These are phyloP conservation scores for Talaromyces sp. DNA, from an alignment of 2,329 filamentous ascomycete genomes.

Conservation along the genomic window DNA sequence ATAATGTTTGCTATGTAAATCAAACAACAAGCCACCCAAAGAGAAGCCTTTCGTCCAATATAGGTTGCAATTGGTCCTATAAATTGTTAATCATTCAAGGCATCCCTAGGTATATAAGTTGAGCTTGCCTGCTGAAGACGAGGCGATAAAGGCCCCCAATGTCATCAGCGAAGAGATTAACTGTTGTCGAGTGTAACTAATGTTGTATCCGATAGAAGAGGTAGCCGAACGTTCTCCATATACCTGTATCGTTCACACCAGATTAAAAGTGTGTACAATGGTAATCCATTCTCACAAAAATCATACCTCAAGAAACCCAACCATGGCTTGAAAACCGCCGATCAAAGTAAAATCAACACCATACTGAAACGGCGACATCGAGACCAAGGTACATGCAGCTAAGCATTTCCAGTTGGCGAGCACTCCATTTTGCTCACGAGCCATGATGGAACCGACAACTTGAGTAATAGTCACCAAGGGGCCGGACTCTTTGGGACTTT, in stretches of 20 bases:
- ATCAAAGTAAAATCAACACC: constrained; percentile 26
- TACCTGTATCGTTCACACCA: constrained; percentile 13
- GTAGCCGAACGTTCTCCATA: constrained; percentile 17
- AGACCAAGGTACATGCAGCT: constrained; percentile 21
- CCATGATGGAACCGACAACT: not conserved
- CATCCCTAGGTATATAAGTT: not conserved
- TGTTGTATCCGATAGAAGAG: constrained; percentile 28
- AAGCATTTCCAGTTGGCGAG: constrained; percentile 17
- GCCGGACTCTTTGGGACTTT: too few relatives aligned
- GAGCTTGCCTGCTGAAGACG: constrained; percentile 28
- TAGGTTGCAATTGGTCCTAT: constrained; percentile 31
- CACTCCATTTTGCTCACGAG: not conserved
- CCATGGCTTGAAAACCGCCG: constrained; percentile 27
- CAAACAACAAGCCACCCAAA: constrained; percentile 45
- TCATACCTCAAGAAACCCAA: constrained; percentile 22
- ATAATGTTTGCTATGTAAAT: constrained; percentile 50
- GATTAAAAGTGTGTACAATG: not conserved
- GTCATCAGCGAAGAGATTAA: constrained; percentile 44
- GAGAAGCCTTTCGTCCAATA: constrained; percentile 40
- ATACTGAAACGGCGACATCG: constrained; percentile 28
- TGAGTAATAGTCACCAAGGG: not conserved
- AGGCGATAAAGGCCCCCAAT: constrained; percentile 41
- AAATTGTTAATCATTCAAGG: not conserved
- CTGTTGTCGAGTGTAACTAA: constrained; percentile 36
- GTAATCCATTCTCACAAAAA: not conserved